Evolutionary conservation across 306 rosid species (phyloP).

Genomic region (Herpetospermum pedunculosum): DNA sequence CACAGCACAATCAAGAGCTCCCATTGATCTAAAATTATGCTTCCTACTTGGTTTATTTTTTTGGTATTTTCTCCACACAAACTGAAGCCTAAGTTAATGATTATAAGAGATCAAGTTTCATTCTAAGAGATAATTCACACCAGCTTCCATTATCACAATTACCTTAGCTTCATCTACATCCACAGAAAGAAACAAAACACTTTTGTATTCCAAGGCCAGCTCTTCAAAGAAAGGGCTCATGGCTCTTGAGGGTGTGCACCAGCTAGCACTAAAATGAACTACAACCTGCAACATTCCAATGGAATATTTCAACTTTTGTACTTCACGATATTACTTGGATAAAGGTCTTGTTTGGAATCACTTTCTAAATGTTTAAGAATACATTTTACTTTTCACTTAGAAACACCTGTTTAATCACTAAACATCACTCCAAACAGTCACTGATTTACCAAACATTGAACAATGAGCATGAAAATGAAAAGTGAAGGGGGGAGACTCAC

Average conservation of each 20-base stretch:
- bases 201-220: slow-evolving; percentile 22
- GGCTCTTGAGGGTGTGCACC: slow-evolving; percentile 35
- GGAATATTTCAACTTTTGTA: neutral
- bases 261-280: slow-evolving; percentile 39
- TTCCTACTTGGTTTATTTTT: neutral
- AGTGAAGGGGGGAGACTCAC: slow-evolving; percentile 23
- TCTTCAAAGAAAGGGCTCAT: slow-evolving; percentile 36
- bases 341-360: too few relatives aligned
- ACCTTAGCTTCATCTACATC: slow-evolving; percentile 49
- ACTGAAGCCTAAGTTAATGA: neutral
- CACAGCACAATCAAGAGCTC: neutral
- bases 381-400: too few relatives aligned
- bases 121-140: neutral
- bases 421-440: too few relatives aligned
- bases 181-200: slow-evolving; percentile 23
- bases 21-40: neutral
- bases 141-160: neutral
- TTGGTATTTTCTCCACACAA: neutral
- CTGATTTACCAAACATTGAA: slow-evolving; percentile 2
- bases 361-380: too few relatives aligned
- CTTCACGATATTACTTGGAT: too few relatives aligned
- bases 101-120: neutral
- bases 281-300: slow-evolving; percentile 20
- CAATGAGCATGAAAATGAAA: neutral
- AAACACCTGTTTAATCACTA: too few relatives aligned